phyloP scores from a whole-genome alignment of 2,329 filamentous ascomycete genomes.

The Rutstroemia sydowiana region DNA sequence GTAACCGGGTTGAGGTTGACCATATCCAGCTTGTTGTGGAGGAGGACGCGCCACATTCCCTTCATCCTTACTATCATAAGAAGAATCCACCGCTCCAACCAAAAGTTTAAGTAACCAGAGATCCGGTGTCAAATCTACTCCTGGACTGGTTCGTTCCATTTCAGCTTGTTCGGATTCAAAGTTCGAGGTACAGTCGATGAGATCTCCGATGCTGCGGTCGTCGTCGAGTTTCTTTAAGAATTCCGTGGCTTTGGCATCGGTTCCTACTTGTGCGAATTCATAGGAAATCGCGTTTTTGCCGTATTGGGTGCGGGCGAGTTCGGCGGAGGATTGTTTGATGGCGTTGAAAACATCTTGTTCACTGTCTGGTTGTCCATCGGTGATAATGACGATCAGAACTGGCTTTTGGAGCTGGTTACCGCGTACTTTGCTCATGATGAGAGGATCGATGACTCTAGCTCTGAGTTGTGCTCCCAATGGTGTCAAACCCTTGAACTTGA shows the following conservation, averaged over 20 bases:
- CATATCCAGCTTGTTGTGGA: conserved; percentile 19
- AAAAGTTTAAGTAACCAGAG: conserved; percentile 44
- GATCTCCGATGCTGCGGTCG: conserved; percentile 1
- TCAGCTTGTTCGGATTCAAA: conserved; percentile 8
- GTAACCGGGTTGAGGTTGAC: conserved; percentile 13
- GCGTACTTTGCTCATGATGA: conserved; percentile 38
- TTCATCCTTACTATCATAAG: conserved; percentile 60
- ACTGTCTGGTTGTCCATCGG: conserved; percentile 9
- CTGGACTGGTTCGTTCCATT: conserved; percentile 3
- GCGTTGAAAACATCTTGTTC: conserved; percentile 6
- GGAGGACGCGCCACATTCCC: background rate
- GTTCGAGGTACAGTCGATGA: conserved; percentile 9
- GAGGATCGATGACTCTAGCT: conserved; percentile 55
- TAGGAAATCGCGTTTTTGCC: conserved; percentile 9
- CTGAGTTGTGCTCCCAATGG: conserved; percentile 57
- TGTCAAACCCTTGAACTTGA: conserved; percentile 58
- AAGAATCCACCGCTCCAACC: conserved; percentile 58
- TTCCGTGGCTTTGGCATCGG: background rate
- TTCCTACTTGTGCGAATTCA: conserved; percentile 7
- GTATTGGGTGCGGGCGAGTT: conserved; percentile 1
- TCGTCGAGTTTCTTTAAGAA: conserved; percentile 8
- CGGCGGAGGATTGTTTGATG: background rate
- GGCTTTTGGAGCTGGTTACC: conserved; percentile 2
- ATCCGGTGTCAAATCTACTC: background rate
- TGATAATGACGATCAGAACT: conserved; percentile 6